phyloP scores from a whole-genome alignment of 2,329 filamentous ascomycete species.

The Metarhizium anisopliae region DNA sequence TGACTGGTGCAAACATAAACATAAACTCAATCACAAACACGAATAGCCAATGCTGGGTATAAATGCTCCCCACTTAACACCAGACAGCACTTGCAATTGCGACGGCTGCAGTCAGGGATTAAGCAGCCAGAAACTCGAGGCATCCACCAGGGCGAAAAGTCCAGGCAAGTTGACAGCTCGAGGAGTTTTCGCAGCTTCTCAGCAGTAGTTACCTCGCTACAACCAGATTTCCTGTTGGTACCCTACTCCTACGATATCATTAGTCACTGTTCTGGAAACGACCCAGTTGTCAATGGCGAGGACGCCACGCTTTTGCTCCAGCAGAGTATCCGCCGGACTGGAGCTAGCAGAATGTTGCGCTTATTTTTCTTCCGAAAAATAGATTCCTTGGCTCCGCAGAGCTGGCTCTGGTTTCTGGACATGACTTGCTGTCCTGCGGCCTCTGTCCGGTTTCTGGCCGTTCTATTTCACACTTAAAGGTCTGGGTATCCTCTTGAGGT shows the following conservation, averaged over 20 bases:
- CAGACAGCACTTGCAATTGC: neutral
- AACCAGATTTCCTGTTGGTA: too few relatives aligned
- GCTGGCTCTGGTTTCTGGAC: neutral
- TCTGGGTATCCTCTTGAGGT: neutral
- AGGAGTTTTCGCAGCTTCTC: too few relatives aligned
- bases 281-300: neutral
- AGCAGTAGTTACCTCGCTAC: too few relatives aligned
- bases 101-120: constrained; percentile 8
- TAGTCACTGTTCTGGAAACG: neutral
- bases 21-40: too few relatives aligned
- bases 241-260: neutral
- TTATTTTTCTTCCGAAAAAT: neutral
- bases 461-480: neutral
- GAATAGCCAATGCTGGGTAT: too few relatives aligned
- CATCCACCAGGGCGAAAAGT: too few relatives aligned
- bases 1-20: too few relatives aligned
- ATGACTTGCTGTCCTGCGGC: neutral
- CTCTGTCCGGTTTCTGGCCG: neutral
- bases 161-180: too few relatives aligned
- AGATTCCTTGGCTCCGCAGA: neutral
- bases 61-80: neutral
- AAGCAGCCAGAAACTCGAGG: neutral
- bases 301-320: neutral
- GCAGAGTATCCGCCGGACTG: neutral
- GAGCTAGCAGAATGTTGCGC: neutral